Percentiles rank a stretch among this genome's conserved stretches.
Conservation (phyloP, 768 basidiomycete species). For the Hypholoma fasciculare region DNA sequence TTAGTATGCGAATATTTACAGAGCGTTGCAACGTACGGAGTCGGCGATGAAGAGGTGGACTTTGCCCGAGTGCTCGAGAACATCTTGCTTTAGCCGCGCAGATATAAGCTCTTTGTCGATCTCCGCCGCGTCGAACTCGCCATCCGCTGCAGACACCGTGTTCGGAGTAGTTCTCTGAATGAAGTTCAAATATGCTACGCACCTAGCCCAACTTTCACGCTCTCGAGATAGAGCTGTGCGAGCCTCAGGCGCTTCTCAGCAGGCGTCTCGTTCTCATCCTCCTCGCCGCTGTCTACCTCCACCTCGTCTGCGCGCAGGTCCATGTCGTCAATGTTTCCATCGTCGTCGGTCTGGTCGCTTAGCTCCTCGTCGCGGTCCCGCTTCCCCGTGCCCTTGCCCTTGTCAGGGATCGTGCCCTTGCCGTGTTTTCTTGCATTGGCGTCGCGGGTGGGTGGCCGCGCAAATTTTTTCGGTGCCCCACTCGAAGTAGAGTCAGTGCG, state of each 20-base stretch:
- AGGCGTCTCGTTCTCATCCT: conserved; percentile 87
- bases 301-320: conserved; percentile 58
- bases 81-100: conserved; percentile 88
- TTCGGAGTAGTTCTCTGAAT: neutral
- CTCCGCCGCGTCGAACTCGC: conserved; percentile 93
- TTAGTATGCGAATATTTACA: neutral
- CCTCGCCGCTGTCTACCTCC: conserved; percentile 70
- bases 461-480: conserved; percentile 24
- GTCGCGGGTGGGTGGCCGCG: conserved; percentile 21
- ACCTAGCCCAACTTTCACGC: conserved; percentile 76
- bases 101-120: conserved; percentile 93
- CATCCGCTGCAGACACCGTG: conserved; percentile 56
- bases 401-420: conserved; percentile 15
- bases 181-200: conserved; percentile 23
- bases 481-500: conserved; percentile 34
- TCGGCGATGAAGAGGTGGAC: conserved; percentile 81
- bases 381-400: conserved; percentile 17
- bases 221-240: conserved; percentile 88
- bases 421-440: conserved; percentile 19
- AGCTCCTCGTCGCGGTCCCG: conserved; percentile 58
- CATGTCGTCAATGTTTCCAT: conserved; percentile 67
- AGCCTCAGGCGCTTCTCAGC: conserved; percentile 90
- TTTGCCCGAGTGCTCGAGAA: conserved; percentile 86
- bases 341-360: conserved; percentile 60
- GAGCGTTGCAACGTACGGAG: conserved; percentile 41